phyloP scores from a whole-genome alignment of 2,329 filamentous ascomycete species.

The Talaromyces amestolkiae region DNA sequence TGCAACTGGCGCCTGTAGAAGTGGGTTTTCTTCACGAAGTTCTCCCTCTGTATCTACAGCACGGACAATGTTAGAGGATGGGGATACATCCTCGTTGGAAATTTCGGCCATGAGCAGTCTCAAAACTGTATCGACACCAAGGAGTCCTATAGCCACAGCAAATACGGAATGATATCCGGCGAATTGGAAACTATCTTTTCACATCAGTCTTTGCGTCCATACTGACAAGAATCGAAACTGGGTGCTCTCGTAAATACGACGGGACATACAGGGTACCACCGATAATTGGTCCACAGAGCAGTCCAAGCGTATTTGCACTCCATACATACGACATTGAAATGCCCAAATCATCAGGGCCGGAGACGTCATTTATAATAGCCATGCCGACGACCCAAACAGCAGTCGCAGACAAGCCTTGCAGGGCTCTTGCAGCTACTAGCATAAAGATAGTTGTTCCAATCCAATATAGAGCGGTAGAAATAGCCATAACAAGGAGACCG shows the following conservation, averaged over 20 bases:
- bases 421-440: background rate
- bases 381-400: background rate
- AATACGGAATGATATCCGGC: background rate
- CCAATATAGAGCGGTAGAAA: background rate
- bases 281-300: background rate
- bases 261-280: background rate
- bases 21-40: background rate
- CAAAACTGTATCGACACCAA: background rate
- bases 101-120: background rate
- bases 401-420: background rate
- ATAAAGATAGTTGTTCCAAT: background rate
- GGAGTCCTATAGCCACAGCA: background rate
- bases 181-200: background rate
- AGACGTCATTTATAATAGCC: background rate
- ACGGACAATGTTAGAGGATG: background rate
- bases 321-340: background rate
- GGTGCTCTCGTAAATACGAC: background rate
- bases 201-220: background rate
- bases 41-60: background rate
- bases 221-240: background rate
- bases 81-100: background rate
- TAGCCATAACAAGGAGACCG: background rate
- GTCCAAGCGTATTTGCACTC: background rate
- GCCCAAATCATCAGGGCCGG: background rate
- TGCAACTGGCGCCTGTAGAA: background rate